Base-by-base conservation (phyloP, 2,329 filamentous ascomycete genomes). In the Hypomyces perniciosus region DNA sequence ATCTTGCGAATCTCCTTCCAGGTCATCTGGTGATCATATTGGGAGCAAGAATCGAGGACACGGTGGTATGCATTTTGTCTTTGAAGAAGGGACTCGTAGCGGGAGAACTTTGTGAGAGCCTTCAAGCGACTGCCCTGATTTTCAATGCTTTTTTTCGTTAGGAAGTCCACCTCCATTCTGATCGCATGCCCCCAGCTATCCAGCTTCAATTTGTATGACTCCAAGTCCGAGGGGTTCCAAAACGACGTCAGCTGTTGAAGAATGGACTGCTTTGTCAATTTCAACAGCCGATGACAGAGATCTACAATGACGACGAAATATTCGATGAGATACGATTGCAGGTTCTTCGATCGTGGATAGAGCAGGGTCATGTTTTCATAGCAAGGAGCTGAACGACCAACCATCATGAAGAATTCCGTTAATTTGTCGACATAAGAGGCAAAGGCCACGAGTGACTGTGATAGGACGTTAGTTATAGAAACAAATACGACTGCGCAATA, bases 1-100 rank as follows among this genome's bases (percentile, higher is more conserved):
- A 55, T 40, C 47, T 74, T 76, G 26, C 71, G 61, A 7, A 54
- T 63, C 34, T 72, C 64, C 51, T 72, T 75, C 72, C 72, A 75
- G 0, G 64, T 54, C 1, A 58, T 66, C 42, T 66, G 58, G 46
- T 73, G 61, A 41, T 75, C 62, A 42, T 72, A 73, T 1, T 47
- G 65, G 0, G 73, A 76, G 48, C 68, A 75, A 4, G 63, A 52
- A 26, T 73, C 61, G 2, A 76, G 63, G 1, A 71, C 42, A 5
- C 58, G 61, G 29, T 64, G 20, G 3, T 41, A 49, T 1, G 9
- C 9, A 26, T 61, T 6, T 28, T n/a, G 27, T 39, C 20, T 29
- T 35, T 41, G 39, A 20, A 9, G 13, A 4, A 62, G 3, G 41
- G 37, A 29, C 37, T 58, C 7, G 40, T 35, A 5, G 39, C 50